Base-by-base conservation (phyloP, 768 basidiomycete species). In the Trametes sanguinea region DNA sequence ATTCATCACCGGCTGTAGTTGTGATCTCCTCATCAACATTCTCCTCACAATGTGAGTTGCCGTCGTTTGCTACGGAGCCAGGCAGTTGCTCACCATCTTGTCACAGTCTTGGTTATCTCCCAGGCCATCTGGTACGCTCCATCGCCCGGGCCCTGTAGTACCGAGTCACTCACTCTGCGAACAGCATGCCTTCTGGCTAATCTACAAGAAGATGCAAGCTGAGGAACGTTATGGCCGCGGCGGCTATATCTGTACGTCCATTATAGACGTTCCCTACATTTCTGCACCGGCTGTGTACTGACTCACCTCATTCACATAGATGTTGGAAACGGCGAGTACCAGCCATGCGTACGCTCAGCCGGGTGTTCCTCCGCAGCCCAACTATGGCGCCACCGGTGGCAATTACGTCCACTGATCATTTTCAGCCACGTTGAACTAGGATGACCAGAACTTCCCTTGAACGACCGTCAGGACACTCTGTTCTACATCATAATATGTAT, bases 151-250 rank as follows among this genome's bases (percentile, higher is more conserved):
- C 6, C 11, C 53, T 4, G n/a, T 22, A 46, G 60, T 4, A 35
- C 37, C 13, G 14, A 29, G 47, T 42, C 32, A 42, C 57, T 9
- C 33, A 27, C 33, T 8, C 33, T 43, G 46, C 39, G 5, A 54
- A 84, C 11, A 37, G 83, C 92, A 94, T 70, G 89, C 91, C 1
- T 93, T 94, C 77, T 94, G 89, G 89, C 81, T 95, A 54, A 93
- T 94, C 59, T 94, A 94, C 77, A 88, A 82, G 82, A 90, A 89
- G 82, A 93, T 93, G 82, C 81, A 90, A 68, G 94, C 92, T 0
- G 90, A 92, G 68, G 91, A 92, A 68, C 81, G 79, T 44, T 95
- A 91, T 69, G 93, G 93, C 11, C 75, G 71, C 5, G 91, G 90
- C 17, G 88, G 88, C 35, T 94, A 85, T 78, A 74, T 80, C 54